Conservation (phyloP, 2,329 filamentous ascomycete genomes). For the Mycosphaerelloides madeirae region DNA sequence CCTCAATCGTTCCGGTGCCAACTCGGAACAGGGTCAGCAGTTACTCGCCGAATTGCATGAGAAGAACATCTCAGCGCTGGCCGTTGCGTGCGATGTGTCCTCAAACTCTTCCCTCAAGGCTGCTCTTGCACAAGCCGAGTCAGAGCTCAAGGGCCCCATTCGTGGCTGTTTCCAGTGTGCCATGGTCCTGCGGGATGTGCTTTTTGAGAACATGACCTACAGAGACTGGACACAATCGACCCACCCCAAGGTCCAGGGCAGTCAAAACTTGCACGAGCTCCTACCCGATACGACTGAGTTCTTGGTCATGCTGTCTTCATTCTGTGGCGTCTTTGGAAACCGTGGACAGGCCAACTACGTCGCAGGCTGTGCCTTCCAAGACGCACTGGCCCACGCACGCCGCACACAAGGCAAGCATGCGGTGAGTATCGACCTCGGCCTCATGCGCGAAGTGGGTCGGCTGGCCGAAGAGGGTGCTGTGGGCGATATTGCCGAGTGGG, state of each 20-base stretch:
- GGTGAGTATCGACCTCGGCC: slow-evolving; percentile 28
- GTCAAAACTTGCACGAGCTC: slow-evolving; percentile 47
- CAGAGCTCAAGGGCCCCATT: slow-evolving; percentile 1
- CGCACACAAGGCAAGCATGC: slow-evolving; percentile 20
- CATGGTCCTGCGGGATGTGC: slow-evolving; percentile 24
- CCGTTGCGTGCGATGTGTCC: too few relatives aligned
- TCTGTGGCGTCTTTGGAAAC: slow-evolving; percentile 53
- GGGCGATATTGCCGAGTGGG: background rate
- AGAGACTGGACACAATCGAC: slow-evolving; percentile 1
- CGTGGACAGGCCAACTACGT: slow-evolving; percentile 56
- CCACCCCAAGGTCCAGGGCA: slow-evolving; percentile 13
- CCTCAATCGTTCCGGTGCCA: too few relatives aligned
- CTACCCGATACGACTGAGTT: slow-evolving; percentile 28
- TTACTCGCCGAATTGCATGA: too few relatives aligned
- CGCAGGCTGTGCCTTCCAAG: slow-evolving; percentile 41
- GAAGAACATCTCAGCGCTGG: too few relatives aligned
- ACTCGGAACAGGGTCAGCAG: too few relatives aligned
- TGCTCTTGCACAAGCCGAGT: too few relatives aligned
- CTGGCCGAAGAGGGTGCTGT: background rate
- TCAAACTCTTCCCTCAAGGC: background rate
- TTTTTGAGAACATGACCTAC: slow-evolving; percentile 11
- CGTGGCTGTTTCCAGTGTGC: slow-evolving; percentile 15
- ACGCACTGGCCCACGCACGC: slow-evolving; percentile 27
- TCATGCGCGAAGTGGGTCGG: slow-evolving; percentile 30
- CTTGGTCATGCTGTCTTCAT: slow-evolving; percentile 52